Evolutionary conservation across 495 filamentous ascomycete genomes (phyloP), one percentile per base, ranked within the genome.

Genomic region (Penicillium angulare): DNA sequence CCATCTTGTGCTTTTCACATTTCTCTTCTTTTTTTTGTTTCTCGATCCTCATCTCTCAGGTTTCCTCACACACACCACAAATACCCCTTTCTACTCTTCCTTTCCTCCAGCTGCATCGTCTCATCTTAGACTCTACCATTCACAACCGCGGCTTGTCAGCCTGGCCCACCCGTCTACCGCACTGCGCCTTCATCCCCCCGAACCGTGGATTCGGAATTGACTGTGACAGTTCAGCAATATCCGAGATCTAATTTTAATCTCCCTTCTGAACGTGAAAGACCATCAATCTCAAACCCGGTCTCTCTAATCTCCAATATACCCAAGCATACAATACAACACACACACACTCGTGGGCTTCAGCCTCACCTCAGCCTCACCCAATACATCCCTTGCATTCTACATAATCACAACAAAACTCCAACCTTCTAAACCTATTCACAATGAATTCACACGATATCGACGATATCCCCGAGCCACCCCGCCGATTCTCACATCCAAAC

Each of bases 401-500:
- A 41, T 26, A 24, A 24, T 5, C 13, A 24, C 21, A 0, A n/a
- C 13, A 20, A 23, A n/a, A 21, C 17, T 21, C n/a, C 38, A 40
- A 21, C 7, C 34, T 16, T 27, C 5, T 27, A 10, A 20, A 18
- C 15, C 10, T 15, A 22, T 13, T 13, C 38, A 41, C 22, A 41
- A 41, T 41, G 38, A 23, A 41, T 24, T 18, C 16, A 8, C 15
- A 12, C 43, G 29, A 51, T 31, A 7, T 1, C 44, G 27, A 35
- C 16, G 50, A 55, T 24, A 54, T 50, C 15, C 51, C 62, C 17
- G 39, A 49, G 9, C 51, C 62, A 17, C 27, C 45, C 15, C 59
- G 57, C 41, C 48, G 48, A 21, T 60, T 57, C 39, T 15, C 42
- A 0, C 38, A 52, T 2, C 24, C 39, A 3, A 38, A 50, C 3